phyloP scores from a whole-genome alignment of 108 stramenopile species.

The Pseudonitzschia pungens region DNA sequence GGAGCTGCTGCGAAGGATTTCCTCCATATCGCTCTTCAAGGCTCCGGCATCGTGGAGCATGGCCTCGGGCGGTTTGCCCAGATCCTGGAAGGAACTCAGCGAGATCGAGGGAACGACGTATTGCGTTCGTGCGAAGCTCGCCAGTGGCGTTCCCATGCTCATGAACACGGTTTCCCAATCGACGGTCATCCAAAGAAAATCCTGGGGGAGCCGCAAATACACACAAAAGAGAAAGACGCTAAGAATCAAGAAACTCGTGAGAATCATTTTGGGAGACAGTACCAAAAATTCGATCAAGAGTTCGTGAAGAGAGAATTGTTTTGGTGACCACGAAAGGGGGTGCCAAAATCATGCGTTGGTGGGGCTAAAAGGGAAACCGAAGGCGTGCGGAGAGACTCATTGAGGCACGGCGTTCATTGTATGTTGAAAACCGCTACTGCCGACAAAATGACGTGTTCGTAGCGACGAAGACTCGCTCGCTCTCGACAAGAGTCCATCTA shows the following conservation, averaged over 20 bases:
- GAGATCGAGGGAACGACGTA: constrained; percentile 17
- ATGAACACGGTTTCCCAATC: constrained; percentile 19
- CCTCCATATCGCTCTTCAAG: constrained; percentile 35
- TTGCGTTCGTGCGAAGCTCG: constrained; percentile 31
- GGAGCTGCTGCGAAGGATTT: constrained; percentile 13
- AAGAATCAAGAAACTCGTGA: constrained; percentile 15
- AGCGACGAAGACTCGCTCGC: background rate
- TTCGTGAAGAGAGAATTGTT: background rate
- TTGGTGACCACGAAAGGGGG: too few species aligned
- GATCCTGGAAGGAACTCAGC: constrained; percentile 6
- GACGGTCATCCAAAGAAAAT: background rate
- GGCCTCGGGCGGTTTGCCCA: constrained; percentile 22
- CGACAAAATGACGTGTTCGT: background rate
- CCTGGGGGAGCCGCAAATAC: constrained; percentile 27
- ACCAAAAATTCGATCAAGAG: background rate
- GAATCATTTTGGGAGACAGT: constrained; percentile 16
- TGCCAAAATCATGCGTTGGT: too few species aligned
- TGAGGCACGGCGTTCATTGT: too few species aligned
- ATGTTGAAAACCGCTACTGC: too few species aligned
- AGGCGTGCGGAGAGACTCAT: too few species aligned
- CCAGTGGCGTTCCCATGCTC: constrained; percentile 41
- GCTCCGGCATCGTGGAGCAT: constrained; percentile 41
- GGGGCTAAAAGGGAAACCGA: too few species aligned
- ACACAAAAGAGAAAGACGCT: constrained; percentile 1
- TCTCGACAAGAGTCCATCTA: background rate